A percentile compares a stretch with the other conserved stretches of the same genome.
phyloP scores from a whole-genome alignment of 1,139 yeast genomes.

The Magnusiomyces suaveolens region DNA sequence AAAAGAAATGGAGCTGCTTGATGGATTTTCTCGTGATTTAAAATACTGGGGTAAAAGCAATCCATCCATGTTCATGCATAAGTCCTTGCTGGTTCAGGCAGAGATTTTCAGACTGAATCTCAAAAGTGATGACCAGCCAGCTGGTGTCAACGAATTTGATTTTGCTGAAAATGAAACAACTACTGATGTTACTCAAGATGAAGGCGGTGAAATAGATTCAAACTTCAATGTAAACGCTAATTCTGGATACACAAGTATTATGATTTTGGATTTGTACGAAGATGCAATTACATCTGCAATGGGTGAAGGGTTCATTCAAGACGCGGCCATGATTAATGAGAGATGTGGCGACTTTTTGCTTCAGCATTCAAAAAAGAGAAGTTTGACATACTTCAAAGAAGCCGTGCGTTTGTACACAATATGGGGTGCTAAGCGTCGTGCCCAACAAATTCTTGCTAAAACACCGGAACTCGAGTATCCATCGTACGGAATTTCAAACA shows the following conservation, averaged over 20 bases:
- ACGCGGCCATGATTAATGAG: slow-evolving; percentile 38
- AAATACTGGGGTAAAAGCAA: slow-evolving; percentile 33
- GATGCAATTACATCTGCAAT: slow-evolving; percentile 38
- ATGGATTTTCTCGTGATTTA: slow-evolving; percentile 25
- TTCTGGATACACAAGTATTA: slow-evolving; percentile 29
- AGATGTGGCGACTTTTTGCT: slow-evolving; percentile 42
- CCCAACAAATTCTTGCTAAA: slow-evolving; percentile 19
- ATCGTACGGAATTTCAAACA: slow-evolving; percentile 18
- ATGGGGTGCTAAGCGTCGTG: slow-evolving; percentile 31
- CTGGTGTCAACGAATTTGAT: not conserved
- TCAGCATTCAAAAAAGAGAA: slow-evolving; percentile 26
- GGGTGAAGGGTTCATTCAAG: slow-evolving; percentile 31
- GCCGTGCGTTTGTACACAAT: slow-evolving; percentile 27
- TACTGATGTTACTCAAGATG: not conserved
- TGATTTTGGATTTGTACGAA: slow-evolving; percentile 40
- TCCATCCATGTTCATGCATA: slow-evolving; percentile 35
- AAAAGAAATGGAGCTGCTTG: slow-evolving; percentile 17
- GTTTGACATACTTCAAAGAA: slow-evolving; percentile 25
- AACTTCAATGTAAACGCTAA: no score
- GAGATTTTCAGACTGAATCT: slow-evolving; percentile 22
- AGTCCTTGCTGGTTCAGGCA: slow-evolving; percentile 34
- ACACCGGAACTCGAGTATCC: slow-evolving; percentile 22
- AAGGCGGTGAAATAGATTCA: not conserved
- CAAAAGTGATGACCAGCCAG: not conserved
- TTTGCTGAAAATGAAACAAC: not conserved